These are phyloP conservation scores for Irpex sp. DNA, from an alignment of 1,284 basidiomycete genomes.

Conservation along the genomic window DNA sequence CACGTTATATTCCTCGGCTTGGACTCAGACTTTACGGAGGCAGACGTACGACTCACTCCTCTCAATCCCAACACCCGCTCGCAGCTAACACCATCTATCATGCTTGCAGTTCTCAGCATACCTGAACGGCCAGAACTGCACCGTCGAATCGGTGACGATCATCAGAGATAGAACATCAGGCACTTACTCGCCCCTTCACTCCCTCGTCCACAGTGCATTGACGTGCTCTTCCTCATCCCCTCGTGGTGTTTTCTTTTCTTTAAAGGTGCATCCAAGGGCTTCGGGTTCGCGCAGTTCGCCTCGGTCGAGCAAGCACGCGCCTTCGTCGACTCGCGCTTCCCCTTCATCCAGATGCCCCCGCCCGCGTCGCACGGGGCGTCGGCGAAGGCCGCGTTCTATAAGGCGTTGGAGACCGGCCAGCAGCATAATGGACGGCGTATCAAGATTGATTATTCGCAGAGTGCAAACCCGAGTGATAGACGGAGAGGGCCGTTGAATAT, in stretches of 20 bases:
- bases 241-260: conserved; percentile 41
- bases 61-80: conserved; percentile 23
- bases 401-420: conserved; percentile 59
- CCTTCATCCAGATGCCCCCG: conserved; percentile 81
- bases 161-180: conserved; percentile 92
- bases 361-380: conserved; percentile 78
- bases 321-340: conserved; percentile 85
- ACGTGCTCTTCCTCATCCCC: conserved; percentile 51
- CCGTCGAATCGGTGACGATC: conserved; percentile 83
- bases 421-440: conserved; percentile 74
- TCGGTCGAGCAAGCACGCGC: conserved; percentile 79
- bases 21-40: conserved; percentile 86
- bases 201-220: conserved; percentile 59
- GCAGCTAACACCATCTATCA: conserved; percentile 11
- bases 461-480: conserved; percentile 66
- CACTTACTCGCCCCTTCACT: conserved; percentile 76
- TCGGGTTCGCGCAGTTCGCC: conserved; percentile 91
- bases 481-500: conserved; percentile 54
- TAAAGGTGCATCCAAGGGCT: conserved; percentile 86
- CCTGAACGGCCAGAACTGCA: conserved; percentile 69
- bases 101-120: conserved; percentile 69
- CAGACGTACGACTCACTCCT: conserved; percentile 65
- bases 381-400: conserved; percentile 64
- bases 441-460: conserved; percentile 89
- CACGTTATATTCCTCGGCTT: conserved; percentile 92